Base-by-base conservation (phyloP, 352 stramenopile genomes). In the Phytophthora ramorum region DNA sequence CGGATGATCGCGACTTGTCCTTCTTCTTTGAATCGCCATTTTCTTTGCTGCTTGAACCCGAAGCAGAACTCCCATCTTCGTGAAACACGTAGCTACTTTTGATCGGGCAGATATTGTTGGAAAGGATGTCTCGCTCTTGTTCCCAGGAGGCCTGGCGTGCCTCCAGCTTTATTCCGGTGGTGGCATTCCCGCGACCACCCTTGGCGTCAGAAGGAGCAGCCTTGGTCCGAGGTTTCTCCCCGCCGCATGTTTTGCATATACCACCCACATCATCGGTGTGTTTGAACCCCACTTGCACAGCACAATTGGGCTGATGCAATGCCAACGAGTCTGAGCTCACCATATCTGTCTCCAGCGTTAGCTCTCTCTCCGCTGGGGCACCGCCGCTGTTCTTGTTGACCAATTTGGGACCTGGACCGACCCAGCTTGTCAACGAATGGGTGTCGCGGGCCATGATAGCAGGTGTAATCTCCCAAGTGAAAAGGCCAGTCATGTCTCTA, bases 401-500 rank as follows among this genome's bases (percentile, higher is more conserved):
- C 3, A 26, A 50, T n/a, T 20, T 26, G 32, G 35, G 10, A 10
- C 40, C 24, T 32, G 9, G 12, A 19, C 55, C 54, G 7, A 58
- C 43, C 63, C 45, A 74, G 22, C 47, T 72, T 16, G 63, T 66
- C n/a, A 75, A 35, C 7, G 54, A 72, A 45, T 62, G 54, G 7
- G 16, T 22, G 20, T 55, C 55, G 5, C 72, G 58, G 12, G 59
- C 34, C 49, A 68, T 66, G 16, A 83, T 49, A 0, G 71, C 75
- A 20, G 81, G 77, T 16, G 82, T 79, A 26, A 93, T 91, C 45
- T 95, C 88, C 88, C 88, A 96, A 17, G 88, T 91, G 56, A 93
- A 96, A 0, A 94, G 58, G 0, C 88, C 88, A 10, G 88, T 95
- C 86, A 96, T 95, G 52, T 96, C 88, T 34, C 88, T 68, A 24